These are phyloP conservation scores for Mycogone perniciosa DNA, from an alignment of 2,329 filamentous ascomycete species.

Conservation along the genomic window DNA sequence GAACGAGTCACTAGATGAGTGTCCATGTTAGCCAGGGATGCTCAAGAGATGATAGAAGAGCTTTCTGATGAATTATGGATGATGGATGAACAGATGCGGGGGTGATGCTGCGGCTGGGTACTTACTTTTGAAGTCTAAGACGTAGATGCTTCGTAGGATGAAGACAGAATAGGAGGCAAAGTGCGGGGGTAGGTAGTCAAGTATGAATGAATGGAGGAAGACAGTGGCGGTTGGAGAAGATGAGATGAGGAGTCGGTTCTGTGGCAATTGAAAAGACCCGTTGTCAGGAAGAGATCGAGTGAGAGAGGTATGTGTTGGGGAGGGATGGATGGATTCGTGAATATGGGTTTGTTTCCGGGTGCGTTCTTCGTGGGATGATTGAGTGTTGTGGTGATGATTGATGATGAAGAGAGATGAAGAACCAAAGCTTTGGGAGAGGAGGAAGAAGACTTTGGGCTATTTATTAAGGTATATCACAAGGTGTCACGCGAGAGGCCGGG, in stretches of 20 bases:
- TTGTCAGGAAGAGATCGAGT: background rate
- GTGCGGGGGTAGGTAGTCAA: slow-evolving; percentile 3
- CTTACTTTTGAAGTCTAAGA: slow-evolving; percentile 14
- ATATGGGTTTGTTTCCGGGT: too few relatives aligned
- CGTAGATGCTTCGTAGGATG: slow-evolving; percentile 1
- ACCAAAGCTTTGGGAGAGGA: background rate
- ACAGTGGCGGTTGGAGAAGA: slow-evolving; percentile 1
- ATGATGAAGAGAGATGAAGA: background rate
- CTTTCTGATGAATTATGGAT: background rate
- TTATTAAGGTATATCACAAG: slow-evolving; percentile 14
- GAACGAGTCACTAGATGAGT: slow-evolving; percentile 81
- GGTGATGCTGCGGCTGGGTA: slow-evolving; percentile 8
- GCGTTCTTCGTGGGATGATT: too few relatives aligned
- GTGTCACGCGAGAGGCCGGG: slow-evolving; percentile 19
- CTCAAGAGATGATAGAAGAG: background rate
- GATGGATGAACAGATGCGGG: slow-evolving; percentile 6
- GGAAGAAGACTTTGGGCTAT: slow-evolving; percentile 7
- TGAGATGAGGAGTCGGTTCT: background rate
- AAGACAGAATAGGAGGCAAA: slow-evolving; percentile 3
- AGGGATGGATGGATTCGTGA: background rate
- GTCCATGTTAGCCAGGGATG: slow-evolving; percentile 2
- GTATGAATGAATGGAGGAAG: background rate
- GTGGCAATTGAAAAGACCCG: background rate
- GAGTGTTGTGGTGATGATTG: background rate
- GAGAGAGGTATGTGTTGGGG: background rate